Base-by-base conservation (phyloP, 805 yeast species). In the Cyberlindnera japonica region DNA sequence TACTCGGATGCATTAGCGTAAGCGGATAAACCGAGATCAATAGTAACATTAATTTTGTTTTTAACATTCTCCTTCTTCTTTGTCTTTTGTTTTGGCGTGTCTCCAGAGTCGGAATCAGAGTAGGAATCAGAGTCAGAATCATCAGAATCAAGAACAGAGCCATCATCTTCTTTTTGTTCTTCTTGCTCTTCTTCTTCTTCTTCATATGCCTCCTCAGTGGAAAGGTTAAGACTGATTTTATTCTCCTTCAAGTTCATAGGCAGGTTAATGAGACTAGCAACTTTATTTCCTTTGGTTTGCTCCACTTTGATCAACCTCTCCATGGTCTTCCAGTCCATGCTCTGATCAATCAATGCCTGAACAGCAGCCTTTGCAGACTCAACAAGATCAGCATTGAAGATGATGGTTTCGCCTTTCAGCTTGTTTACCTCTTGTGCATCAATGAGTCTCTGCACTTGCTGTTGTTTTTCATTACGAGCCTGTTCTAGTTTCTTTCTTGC, bases 251-350 rank as follows among this genome's bases (percentile, higher is more conserved):
- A 68, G 41, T 86, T 79, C 57, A 91, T 68, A 0, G 95, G 93
- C 25, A 79, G 55, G 34, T 71, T 67, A 39, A 90, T 83, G 42
- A 69, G 52, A 26, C 67, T 63, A 0, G 96, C 96, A 41, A 80
- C 67, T 5, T 65, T 61, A 51, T 81, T 85, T 1, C 82, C 81
- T 50, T 81, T 74, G 1, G 67, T 61, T 51, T 86, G 81, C 55
- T 91, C 95, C 37, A 79, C 69, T 35, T 72, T 65, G 37, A 91
- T 80, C 42, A 83, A 63, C 47, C 80, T 78, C 57, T 84, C 96
- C 47, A 90, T 90, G 45, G 87, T 83, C 31, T 76, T 75, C 99
- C 99, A 91, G 58, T 91, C 97, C 87, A 88, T 86, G 48, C 86
- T 90, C 55, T 86, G 93, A 41, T 82, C 80, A 5, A 89, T 47